phyloP scores from a whole-genome alignment of 164 flowering plant species.

The Macadamia tetraphylla region DNA sequence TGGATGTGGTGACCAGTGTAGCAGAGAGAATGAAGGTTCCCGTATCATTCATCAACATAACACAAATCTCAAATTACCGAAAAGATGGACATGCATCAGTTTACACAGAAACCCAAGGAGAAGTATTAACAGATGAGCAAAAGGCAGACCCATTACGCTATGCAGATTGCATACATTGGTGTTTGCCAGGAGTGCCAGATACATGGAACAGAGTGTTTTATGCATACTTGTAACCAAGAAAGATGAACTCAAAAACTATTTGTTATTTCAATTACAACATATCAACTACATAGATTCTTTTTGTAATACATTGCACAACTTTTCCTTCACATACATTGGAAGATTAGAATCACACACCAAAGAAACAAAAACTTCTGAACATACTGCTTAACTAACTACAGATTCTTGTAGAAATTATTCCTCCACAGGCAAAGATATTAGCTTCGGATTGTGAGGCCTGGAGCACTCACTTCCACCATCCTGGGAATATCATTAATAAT shows the following conservation, averaged over 20 bases:
- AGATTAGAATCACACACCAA: neutral
- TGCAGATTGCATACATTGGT: slow-evolving; percentile 94
- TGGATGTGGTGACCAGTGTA: too few relatives aligned
- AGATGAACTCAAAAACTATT: neutral
- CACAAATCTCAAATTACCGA: slow-evolving; percentile 68
- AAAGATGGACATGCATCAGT: slow-evolving; percentile 90
- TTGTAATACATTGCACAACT: neutral
- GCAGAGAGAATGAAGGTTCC: slow-evolving; percentile 43
- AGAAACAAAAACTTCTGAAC: neutral
- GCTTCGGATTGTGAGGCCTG: slow-evolving; percentile 41
- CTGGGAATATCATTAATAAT: slow-evolving; percentile 34
- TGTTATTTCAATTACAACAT: neutral
- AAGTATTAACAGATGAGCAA: slow-evolving; percentile 58
- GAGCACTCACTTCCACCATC: slow-evolving; percentile 38
- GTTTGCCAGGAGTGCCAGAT: slow-evolving; percentile 91
- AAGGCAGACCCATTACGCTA: slow-evolving; percentile 51
- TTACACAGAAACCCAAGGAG: slow-evolving; percentile 61
- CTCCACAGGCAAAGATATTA: slow-evolving; percentile 8
- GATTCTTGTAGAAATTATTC: neutral
- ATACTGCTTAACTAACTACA: neutral
- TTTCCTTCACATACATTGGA: neutral
- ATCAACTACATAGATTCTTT: neutral
- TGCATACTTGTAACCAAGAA: slow-evolving; percentile 30
- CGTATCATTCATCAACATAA: slow-evolving; percentile 65
- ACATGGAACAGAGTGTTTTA: slow-evolving; percentile 51